These are phyloP conservation scores for Fusarium temperatum DNA, from an alignment of 2,329 filamentous ascomycete genomes.

Conservation along the genomic window DNA sequence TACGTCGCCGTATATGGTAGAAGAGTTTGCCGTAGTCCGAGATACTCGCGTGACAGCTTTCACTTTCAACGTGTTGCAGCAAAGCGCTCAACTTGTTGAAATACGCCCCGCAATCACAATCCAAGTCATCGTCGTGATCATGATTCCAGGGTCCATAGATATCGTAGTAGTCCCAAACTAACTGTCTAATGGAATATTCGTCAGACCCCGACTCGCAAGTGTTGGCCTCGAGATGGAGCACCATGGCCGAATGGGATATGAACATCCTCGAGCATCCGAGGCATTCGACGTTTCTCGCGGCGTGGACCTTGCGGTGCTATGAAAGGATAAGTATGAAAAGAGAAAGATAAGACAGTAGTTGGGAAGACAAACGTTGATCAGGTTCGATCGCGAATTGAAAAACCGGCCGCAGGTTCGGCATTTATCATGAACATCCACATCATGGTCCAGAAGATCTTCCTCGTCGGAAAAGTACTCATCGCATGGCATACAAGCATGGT, in stretches of 20 bases:
- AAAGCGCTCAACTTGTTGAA: slow-evolving; percentile 23
- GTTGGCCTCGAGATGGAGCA: slow-evolving; percentile 40
- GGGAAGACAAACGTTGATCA: slow-evolving; percentile 9
- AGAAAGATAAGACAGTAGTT: too few relatives aligned
- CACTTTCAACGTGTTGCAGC: slow-evolving; percentile 40
- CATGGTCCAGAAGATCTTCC: not conserved
- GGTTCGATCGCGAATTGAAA: slow-evolving; percentile 16
- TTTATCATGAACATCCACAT: slow-evolving; percentile 12
- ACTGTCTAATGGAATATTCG: not conserved
- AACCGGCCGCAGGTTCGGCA: slow-evolving; percentile 19
- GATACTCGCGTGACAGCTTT: slow-evolving; percentile 15
- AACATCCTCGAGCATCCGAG: slow-evolving; percentile 29
- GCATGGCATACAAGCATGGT: not conserved
- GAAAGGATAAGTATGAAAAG: rapidly evolving
- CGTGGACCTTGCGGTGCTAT: slow-evolving; percentile 34
- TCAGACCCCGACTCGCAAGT: slow-evolving; percentile 23
- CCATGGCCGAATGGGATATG: slow-evolving; percentile 31
- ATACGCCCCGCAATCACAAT: slow-evolving; percentile 30
- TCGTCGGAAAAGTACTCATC: not conserved
- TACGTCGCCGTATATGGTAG: rapidly evolving
- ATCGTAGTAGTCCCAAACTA: slow-evolving; percentile 31
- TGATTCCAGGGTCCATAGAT: not conserved
- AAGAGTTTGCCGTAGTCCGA: not conserved
- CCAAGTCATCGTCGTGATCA: slow-evolving; percentile 8
- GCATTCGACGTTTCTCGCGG: slow-evolving; percentile 16